Evolutionary conservation across 768 basidiomycete genomes (phyloP).

Genomic region (Hericium rajendrae): DNA sequence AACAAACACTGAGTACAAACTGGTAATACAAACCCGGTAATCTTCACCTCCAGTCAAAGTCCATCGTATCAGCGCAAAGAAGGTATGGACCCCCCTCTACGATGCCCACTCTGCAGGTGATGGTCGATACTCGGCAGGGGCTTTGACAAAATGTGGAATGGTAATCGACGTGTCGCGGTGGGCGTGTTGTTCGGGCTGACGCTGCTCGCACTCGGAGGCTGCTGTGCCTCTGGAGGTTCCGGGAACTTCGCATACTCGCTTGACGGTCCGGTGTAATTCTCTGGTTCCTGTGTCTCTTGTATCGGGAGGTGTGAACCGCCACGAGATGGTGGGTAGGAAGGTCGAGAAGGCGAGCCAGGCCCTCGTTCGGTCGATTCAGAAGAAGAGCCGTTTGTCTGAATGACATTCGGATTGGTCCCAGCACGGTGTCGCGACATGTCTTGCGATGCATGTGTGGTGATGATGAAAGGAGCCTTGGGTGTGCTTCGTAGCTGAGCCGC

Average conservation of each 20-base stretch:
- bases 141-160: conserved; percentile 62
- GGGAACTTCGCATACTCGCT: conserved; percentile 65
- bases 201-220: conserved; percentile 23
- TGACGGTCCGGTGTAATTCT: conserved; percentile 53
- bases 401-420: conserved; percentile 53
- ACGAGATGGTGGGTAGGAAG: conserved; percentile 50
- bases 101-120: conserved; percentile 25
- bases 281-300: conserved; percentile 33
- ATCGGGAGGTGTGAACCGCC: conserved; percentile 29
- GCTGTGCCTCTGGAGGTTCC: conserved; percentile 39
- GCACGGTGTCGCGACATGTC: conserved; percentile 44
- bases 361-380: conserved; percentile 10
- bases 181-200: conserved; percentile 10
- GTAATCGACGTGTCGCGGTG: conserved; percentile 27
- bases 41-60: conserved; percentile 2
- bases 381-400: conserved; percentile 34
- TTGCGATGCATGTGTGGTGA: conserved; percentile 21
- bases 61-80: conserved; percentile 16
- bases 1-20: not conserved
- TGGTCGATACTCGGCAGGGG: conserved; percentile 25
- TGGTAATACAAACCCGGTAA: conserved; percentile 4
- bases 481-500: conserved; percentile 61
- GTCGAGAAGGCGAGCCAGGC: conserved; percentile 27
- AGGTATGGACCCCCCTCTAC: conserved; percentile 33
- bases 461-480: conserved; percentile 8